Evolutionary conservation across 805 yeast species (phyloP), one percentile per base, ranked within the genome.

Genomic region (Kodamaea hsintzibuensis): DNA sequence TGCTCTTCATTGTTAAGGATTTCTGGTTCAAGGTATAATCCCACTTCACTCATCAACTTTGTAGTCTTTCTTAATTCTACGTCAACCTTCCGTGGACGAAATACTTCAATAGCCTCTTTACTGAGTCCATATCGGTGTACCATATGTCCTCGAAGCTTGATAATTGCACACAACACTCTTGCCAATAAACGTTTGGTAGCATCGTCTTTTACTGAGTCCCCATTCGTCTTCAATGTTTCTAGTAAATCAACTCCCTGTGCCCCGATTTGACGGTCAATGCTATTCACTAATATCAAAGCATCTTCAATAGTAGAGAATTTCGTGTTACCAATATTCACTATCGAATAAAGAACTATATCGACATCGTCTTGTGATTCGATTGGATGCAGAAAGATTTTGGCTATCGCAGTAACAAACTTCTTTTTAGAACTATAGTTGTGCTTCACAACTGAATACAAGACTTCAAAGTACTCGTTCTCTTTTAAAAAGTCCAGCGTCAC

Each of bases 221-320:
- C 49, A 7, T 38, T 14, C 8, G 33, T 25, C 17, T 30, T 25
- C 6, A 44, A 7, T n/a, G 14, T 13, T n/a, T 51, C 54, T 2
- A 51, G 18, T 16, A 81, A 55, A 22, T 73, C 73, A 17, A 71
- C 59, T 2, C 82, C 84, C 42, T 77, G 77, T 2, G 71, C 66
- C 0, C 77, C 61, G 1, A 82, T 59, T 0, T 76, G 55, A 44
- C 73, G 64, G 52, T 84, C 84, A 37, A 85, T 61, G 0, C 71
- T 76, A 45, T 69, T 65, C 2, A 82, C 60, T 1, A 85, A 30
- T 0, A 71, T 55, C 46, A 79, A 74, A 0, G 82, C 77, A 50
- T 86, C 90, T 52, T 85, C 89, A 46, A 76, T 63, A 0, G 77
- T 70, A 0, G 61, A 57, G 43, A 83, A 76, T 1, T 69, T 70